These are phyloP conservation scores for Penicillium dipodomyicola DNA, from an alignment of 495 filamentous ascomycete genomes.

Conservation along the genomic window DNA sequence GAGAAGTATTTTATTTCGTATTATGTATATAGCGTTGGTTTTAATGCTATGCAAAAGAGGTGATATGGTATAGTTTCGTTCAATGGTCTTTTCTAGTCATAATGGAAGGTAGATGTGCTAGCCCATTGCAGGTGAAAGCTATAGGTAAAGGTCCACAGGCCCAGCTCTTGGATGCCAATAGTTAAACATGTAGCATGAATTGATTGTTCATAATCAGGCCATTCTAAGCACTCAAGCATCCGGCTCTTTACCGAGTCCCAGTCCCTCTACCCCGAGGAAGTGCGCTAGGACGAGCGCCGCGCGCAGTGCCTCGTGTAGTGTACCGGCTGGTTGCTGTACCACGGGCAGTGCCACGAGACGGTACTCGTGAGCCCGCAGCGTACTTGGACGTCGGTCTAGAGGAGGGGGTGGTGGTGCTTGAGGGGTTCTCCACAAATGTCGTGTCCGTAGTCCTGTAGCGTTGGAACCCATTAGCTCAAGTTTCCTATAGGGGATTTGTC, in stretches of 20 bases:
- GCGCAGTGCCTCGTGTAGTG: constrained; percentile 35
- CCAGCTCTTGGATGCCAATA: constrained; percentile 3
- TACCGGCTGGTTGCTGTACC: constrained; percentile 45
- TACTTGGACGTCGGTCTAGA: constrained; percentile 66
- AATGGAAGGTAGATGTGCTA: background rate
- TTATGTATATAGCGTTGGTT: background rate
- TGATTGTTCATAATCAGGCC: background rate
- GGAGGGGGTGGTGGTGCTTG: constrained; percentile 46
- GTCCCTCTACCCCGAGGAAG: constrained; percentile 41
- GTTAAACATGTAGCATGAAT: background rate
- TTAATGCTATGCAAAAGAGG: background rate
- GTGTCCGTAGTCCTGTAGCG: constrained; percentile 81
- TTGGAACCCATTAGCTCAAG: constrained; percentile 20
- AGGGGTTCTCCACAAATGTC: constrained; percentile 87
- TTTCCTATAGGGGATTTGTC: background rate
- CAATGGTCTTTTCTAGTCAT: constrained; percentile 3
- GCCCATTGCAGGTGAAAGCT: background rate
- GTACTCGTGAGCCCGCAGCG: constrained; percentile 42
- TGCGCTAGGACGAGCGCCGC: constrained; percentile 40
- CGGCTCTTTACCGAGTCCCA: constrained; percentile 25
- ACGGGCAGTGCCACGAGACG: constrained; percentile 33
- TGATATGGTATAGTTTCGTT: background rate
- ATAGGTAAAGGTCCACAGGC: background rate
- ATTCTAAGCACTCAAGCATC: background rate
- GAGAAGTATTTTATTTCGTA: background rate